These are phyloP conservation scores for Helminthosporium solani DNA, from an alignment of 2,329 filamentous ascomycete species.

Conservation along the genomic window DNA sequence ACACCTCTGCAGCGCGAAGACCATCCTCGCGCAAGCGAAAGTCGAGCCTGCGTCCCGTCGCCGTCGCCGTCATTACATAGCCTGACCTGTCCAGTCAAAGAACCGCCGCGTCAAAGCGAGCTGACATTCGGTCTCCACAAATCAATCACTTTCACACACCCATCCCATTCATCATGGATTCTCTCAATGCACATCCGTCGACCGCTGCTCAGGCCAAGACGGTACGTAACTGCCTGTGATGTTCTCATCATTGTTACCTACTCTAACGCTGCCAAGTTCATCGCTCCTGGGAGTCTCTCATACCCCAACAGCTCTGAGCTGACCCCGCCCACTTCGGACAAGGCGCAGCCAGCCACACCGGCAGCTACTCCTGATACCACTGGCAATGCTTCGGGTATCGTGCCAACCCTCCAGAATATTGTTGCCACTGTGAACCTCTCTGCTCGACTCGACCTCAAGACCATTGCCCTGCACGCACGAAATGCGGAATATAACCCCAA, in stretches of 20 bases:
- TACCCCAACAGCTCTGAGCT: constrained; percentile 80
- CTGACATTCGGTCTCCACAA: constrained; percentile 25
- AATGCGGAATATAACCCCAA: constrained; percentile 99
- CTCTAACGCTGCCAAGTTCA: constrained; percentile 54
- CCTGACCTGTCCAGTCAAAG: constrained; percentile 41
- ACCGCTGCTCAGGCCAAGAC: constrained; percentile 93
- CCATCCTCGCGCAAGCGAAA: constrained; percentile 39
- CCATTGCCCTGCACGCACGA: constrained; percentile 94
- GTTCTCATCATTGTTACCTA: constrained; percentile 10
- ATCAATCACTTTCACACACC: constrained; percentile 23
- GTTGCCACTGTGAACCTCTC: constrained; percentile 98
- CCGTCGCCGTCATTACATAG: constrained; percentile 21
- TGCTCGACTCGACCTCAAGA: constrained; percentile 98
- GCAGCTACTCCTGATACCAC: constrained; percentile 79
- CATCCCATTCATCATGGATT: constrained; percentile 85
- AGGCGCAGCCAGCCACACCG: constrained; percentile 69
- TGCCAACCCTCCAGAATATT: constrained; percentile 65
- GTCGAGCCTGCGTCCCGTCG: constrained; percentile 28
- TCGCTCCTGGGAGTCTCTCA: constrained; percentile 85
- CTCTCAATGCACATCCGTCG: constrained; percentile 85
- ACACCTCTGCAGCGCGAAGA: constrained; percentile 26
- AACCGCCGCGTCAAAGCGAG: constrained; percentile 29
- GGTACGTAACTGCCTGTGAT: constrained; percentile 35
- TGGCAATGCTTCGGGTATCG: constrained; percentile 77
- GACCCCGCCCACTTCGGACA: constrained; percentile 74